Conservation (phyloP, 768 basidiomycete genomes). For the Phaeotremella fagi region DNA sequence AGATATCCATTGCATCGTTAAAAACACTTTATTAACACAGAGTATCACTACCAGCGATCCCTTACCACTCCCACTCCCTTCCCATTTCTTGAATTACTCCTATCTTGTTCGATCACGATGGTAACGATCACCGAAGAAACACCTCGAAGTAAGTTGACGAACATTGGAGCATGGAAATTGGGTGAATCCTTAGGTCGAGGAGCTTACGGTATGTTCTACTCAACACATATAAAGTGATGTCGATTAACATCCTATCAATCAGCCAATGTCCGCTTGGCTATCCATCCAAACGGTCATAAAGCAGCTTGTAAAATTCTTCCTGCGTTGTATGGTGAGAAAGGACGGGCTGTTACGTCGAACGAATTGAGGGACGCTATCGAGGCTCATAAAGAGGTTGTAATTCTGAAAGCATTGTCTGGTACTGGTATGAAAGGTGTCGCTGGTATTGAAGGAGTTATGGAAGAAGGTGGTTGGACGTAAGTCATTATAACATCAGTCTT, state of each 20-base stretch:
- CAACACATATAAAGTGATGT: too few relatives aligned
- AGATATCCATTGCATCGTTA: too few relatives aligned
- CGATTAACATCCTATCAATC: too few relatives aligned
- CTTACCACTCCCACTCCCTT: too few relatives aligned
- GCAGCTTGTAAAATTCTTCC: conserved; percentile 48
- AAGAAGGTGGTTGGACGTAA: conserved; percentile 44
- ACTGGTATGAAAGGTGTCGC: conserved; percentile 37
- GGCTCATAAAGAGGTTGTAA: conserved; percentile 44
- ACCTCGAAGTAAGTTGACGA: conserved; percentile 34
- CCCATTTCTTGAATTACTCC: too few relatives aligned
- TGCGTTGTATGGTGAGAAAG: conserved; percentile 23
- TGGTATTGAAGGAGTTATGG: conserved; percentile 42
- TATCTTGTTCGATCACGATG: too few relatives aligned
- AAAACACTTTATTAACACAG: too few relatives aligned
- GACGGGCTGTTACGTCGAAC: conserved; percentile 26
- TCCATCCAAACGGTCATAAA: conserved; percentile 30
- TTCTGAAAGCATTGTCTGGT: conserved; percentile 39
- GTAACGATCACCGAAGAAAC: conserved; percentile 22
- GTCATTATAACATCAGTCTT: conserved; percentile 4
- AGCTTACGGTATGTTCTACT: conserved; percentile 45
- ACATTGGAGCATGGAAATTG: conserved; percentile 40
- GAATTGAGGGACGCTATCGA: conserved; percentile 41
- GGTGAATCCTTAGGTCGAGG: conserved; percentile 41
- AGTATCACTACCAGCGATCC: too few relatives aligned
- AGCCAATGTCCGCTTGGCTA: conserved; percentile 46